Conservation (phyloP, 1,284 basidiomycete species). For the Marasmius sp. region DNA sequence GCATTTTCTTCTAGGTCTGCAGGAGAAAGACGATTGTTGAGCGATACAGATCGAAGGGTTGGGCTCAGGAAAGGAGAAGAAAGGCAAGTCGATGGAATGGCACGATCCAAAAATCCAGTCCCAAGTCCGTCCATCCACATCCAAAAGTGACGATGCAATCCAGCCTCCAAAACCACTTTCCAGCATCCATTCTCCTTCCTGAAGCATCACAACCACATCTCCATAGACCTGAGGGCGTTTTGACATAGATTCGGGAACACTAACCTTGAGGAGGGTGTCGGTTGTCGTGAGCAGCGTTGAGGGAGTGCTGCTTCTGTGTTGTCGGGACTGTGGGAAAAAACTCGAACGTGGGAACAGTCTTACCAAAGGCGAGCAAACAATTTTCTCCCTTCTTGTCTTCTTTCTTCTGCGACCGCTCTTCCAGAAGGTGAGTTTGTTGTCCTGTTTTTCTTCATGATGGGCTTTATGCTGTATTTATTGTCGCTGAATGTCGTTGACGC, state of each 20-base stretch:
- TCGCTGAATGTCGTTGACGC: slow-evolving; percentile 48
- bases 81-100: neutral
- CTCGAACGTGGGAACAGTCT: neutral
- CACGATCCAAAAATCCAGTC: slow-evolving; percentile 24
- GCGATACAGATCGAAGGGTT: neutral
- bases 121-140: slow-evolving; percentile 44
- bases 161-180: slow-evolving; percentile 14
- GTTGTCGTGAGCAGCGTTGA: slow-evolving; percentile 33
- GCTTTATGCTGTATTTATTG: slow-evolving; percentile 65
- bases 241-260: slow-evolving; percentile 34
- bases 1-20: slow-evolving; percentile 68
- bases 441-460: slow-evolving; percentile 42
- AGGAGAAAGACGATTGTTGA: slow-evolving; percentile 12
- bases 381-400: neutral
- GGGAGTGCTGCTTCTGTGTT: neutral
- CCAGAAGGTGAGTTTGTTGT: slow-evolving; percentile 5
- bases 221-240: neutral
- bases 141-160: slow-evolving; percentile 6
- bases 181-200: neutral
- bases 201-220: neutral
- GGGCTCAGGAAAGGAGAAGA: neutral
- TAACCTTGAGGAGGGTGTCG: slow-evolving; percentile 58
- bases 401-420: slow-evolving; percentile 4
- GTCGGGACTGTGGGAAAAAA: slow-evolving; percentile 1
- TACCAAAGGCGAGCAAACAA: neutral